These are phyloP conservation scores for Penicillium sp. DNA, from an alignment of 2,329 filamentous ascomycete species.

Conservation along the genomic window DNA sequence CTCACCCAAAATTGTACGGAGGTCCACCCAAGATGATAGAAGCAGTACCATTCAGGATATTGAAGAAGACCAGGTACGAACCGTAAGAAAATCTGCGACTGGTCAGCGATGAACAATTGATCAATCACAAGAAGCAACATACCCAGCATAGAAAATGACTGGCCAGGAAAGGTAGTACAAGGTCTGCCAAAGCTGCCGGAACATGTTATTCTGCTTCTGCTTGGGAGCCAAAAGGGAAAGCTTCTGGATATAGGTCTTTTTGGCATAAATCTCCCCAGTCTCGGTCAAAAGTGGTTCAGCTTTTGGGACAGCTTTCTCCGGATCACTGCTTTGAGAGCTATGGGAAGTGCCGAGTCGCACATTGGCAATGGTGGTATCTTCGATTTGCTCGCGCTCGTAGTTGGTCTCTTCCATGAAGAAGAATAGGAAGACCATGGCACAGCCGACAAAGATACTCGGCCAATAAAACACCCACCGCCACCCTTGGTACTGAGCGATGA, in stretches of 20 bases:
- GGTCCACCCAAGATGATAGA: slow-evolving; percentile 36
- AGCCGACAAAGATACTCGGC: slow-evolving; percentile 51
- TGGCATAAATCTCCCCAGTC: slow-evolving; percentile 21
- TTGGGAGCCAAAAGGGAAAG: slow-evolving; percentile 30
- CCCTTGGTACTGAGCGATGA: slow-evolving; percentile 47
- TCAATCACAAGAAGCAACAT: not conserved
- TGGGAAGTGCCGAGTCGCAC: slow-evolving; percentile 3
- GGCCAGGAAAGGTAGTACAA: slow-evolving; percentile 39
- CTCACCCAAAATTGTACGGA: slow-evolving; percentile 40
- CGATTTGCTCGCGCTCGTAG: slow-evolving; percentile 36
- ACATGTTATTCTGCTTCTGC: slow-evolving; percentile 32
- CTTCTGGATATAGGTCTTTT: slow-evolving; percentile 36
- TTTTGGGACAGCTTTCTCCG: slow-evolving; percentile 18
- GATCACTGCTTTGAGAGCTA: slow-evolving; percentile 13
- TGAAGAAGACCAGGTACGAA: slow-evolving; percentile 41
- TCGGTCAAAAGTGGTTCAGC: slow-evolving; percentile 13
- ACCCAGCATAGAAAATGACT: slow-evolving; percentile 41
- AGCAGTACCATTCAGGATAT: slow-evolving; percentile 41
- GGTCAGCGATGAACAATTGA: not conserved
- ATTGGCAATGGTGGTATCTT: slow-evolving; percentile 4
- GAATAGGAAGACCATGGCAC: slow-evolving; percentile 49
- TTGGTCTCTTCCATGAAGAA: slow-evolving; percentile 59
- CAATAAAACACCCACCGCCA: slow-evolving; percentile 53
- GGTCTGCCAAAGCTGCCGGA: slow-evolving; percentile 32
- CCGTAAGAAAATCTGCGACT: slow-evolving; percentile 37